These are phyloP conservation scores for Lactifluus echinatus DNA, from an alignment of 768 basidiomycete species.

Conservation along the genomic window DNA sequence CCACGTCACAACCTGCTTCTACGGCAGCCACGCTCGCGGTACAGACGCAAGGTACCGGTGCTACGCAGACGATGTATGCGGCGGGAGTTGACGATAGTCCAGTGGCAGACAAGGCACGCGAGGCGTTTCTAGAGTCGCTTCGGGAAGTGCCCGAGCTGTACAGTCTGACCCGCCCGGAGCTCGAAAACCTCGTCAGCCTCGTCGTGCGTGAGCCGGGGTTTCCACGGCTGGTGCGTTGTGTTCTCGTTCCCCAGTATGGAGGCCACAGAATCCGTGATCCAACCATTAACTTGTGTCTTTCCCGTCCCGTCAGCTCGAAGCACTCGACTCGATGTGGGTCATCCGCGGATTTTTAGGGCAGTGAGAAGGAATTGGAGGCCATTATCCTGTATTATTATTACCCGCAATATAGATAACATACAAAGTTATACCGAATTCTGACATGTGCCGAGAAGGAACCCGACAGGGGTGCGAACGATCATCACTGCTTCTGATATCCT, in stretches of 20 bases:
- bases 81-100: slow-evolving; percentile 4
- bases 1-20: slow-evolving; percentile 10
- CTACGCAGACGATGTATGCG: not conserved
- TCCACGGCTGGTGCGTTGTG: slow-evolving; percentile 48
- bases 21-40: not conserved
- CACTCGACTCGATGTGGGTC: slow-evolving; percentile 44
- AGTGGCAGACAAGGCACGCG: slow-evolving; percentile 7
- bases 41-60: not conserved
- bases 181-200: slow-evolving; percentile 51
- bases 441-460: too few species aligned
- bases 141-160: slow-evolving; percentile 43
- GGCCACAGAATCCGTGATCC: too few species aligned
- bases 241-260: not conserved
- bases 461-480: too few species aligned
- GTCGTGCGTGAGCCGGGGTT: slow-evolving; percentile 74
- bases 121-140: slow-evolving; percentile 33
- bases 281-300: not conserved
- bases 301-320: slow-evolving; percentile 36
- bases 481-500: too few species aligned
- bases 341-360: slow-evolving; percentile 21
- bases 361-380: not conserved
- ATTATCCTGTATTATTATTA: too few species aligned
- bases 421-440: too few species aligned
- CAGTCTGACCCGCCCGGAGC: slow-evolving; percentile 38
- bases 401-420: too few species aligned